Percentiles rank a stretch among this genome's conserved stretches.
These are phyloP conservation scores for Neocucurbitaria cava DNA, from an alignment of 2,329 filamentous ascomycete genomes.

Conservation along the genomic window DNA sequence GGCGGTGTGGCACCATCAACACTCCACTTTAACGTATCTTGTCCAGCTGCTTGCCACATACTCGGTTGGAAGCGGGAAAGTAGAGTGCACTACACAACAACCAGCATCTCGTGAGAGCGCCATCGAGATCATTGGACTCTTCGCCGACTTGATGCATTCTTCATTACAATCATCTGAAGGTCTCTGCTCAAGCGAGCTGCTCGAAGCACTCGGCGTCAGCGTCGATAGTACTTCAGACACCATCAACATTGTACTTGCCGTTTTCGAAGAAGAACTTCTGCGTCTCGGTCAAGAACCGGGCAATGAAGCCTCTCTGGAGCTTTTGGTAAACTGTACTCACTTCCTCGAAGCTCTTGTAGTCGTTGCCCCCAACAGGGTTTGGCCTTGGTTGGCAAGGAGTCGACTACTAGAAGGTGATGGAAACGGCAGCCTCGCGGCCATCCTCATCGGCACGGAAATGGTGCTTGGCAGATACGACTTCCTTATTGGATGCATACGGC, in stretches of 20 bases:
- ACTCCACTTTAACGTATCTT: constrained; percentile 81
- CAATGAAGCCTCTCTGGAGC: constrained; percentile 67
- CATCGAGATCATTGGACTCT: constrained; percentile 75
- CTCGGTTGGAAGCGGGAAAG: constrained; percentile 60
- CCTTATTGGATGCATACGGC: constrained; percentile 72
- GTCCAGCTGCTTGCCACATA: constrained; percentile 77
- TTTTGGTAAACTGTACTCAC: constrained; percentile 77
- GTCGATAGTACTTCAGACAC: constrained; percentile 71
- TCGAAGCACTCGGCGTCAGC: constrained; percentile 43
- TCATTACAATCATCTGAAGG: constrained; percentile 40
- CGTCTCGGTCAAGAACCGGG: constrained; percentile 60
- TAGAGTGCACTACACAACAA: constrained; percentile 55
- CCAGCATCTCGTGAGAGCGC: constrained; percentile 66
- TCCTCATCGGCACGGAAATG: constrained; percentile 84
- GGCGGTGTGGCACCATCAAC: constrained; percentile 74
- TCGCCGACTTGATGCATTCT: constrained; percentile 70
- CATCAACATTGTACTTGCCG: constrained; percentile 80
- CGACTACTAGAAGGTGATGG: constrained; percentile 79
- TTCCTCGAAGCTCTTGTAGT: constrained; percentile 78
- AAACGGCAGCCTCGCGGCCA: constrained; percentile 75
- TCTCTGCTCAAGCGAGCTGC: constrained; percentile 36
- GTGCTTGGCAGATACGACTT: constrained; percentile 79
- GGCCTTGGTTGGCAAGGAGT: constrained; percentile 87
- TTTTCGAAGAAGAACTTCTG: constrained; percentile 74
- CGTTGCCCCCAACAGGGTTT: constrained; percentile 81